A percentile compares a stretch with the other conserved stretches of the same genome.
Evolutionary conservation across 225 moss, liverwort and hornwort species (phyloP).

Genomic region (Polytrichum commune): DNA sequence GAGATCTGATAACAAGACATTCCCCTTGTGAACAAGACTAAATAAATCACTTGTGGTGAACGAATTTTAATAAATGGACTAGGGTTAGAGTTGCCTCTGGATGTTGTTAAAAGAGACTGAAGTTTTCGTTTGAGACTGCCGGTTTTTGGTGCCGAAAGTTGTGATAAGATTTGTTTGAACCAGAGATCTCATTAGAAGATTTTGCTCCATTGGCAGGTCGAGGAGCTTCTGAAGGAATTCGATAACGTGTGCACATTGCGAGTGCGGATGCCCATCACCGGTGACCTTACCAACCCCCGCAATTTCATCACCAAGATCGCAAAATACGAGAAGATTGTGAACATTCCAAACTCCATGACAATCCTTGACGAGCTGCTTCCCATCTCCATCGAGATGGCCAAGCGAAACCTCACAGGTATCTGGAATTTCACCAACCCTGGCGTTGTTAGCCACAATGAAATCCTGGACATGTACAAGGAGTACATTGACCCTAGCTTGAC

Average conservation of each 20-base stretch:
- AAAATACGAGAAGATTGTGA: constrained; percentile 65
- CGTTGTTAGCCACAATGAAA: constrained; percentile 78
- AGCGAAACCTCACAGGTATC: constrained; percentile 56
- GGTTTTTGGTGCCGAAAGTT: not conserved
- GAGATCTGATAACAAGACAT: too few relatives aligned
- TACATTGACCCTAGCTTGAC: constrained; percentile 58
- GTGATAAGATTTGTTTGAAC: not conserved
- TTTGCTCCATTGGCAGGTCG: constrained; percentile 31
- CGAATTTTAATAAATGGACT: too few relatives aligned
- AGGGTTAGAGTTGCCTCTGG: too few relatives aligned
- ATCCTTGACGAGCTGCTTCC: constrained; percentile 67
- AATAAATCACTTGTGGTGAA: too few relatives aligned
- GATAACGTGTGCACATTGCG: constrained; percentile 74
- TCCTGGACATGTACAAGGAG: constrained; percentile 65
- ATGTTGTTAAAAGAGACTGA: not conserved
- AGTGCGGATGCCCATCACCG: constrained; percentile 70
- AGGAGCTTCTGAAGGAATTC: constrained; percentile 63
- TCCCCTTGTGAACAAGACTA: too few relatives aligned
- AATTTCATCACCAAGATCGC: constrained; percentile 78
- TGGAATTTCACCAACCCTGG: constrained; percentile 82
- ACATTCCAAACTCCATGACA: constrained; percentile 77
- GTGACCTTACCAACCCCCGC: constrained; percentile 55
- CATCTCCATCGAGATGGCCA: constrained; percentile 74
- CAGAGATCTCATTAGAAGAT: not conserved
- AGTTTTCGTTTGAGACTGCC: too few relatives aligned